phyloP scores from a whole-genome alignment of 306 rosid species.

The Malus orientalis region DNA sequence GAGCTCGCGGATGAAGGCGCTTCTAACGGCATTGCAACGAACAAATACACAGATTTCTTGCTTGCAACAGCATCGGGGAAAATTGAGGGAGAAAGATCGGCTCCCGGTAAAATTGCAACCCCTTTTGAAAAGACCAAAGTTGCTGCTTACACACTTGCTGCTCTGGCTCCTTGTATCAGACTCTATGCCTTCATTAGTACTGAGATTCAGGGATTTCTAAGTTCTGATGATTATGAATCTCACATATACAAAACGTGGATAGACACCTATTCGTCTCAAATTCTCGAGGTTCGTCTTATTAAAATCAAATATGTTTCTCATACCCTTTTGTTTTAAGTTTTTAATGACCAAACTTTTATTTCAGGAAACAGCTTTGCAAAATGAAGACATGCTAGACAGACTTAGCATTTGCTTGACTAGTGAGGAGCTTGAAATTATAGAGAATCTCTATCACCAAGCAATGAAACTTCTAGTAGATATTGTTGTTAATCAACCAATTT shows the following conservation, averaged over 20 bases:
- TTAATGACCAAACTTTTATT: neutral
- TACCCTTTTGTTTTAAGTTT: neutral
- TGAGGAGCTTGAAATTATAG: conserved; percentile 16
- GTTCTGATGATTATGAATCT: neutral
- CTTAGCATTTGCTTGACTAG: conserved; percentile 16
- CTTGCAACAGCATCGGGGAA: conserved; percentile 17
- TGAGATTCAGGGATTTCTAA: neutral
- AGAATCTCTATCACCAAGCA: conserved; percentile 17
- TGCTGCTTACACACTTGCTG: conserved; percentile 17
- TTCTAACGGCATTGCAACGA: neutral
- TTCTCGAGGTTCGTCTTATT: conserved; percentile 8
- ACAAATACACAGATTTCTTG: conserved; percentile 14
- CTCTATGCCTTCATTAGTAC: neutral
- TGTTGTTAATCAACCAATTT: conserved; percentile 2
- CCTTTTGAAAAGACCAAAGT: conserved; percentile 18
- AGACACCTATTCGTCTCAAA: neutral
- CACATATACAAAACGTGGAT: conserved; percentile 14
- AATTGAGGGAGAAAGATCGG: conserved; percentile 11
- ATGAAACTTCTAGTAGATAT: conserved; percentile 15
- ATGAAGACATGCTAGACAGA: conserved; percentile 17
- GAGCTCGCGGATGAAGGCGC: neutral
- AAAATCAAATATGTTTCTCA: neutral
- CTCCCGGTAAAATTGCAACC: conserved; percentile 11
- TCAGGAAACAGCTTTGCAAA: conserved; percentile 10
- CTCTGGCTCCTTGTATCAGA: conserved; percentile 17